Conservation (phyloP, 169 alveolate genomes). For the Amoebophrya sp. region DNA sequence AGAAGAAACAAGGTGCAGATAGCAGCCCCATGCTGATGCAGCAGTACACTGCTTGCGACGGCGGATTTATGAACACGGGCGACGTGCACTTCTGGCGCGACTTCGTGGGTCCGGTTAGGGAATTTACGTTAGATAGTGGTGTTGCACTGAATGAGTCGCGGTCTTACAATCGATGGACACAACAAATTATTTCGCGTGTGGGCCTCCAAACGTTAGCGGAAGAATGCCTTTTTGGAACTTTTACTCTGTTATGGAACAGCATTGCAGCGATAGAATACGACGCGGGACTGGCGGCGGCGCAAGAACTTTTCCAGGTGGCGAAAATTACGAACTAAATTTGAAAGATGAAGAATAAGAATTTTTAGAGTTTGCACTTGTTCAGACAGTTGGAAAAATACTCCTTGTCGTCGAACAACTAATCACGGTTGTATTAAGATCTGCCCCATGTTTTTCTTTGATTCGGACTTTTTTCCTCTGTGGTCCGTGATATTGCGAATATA, state of each 20-base stretch:
- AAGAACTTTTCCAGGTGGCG: background rate
- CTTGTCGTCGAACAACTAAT: too few species aligned
- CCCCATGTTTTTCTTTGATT: too few species aligned
- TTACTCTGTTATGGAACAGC: background rate
- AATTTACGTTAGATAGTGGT: background rate
- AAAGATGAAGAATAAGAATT: background rate
- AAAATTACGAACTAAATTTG: background rate
- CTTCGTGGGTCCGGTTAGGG: background rate
- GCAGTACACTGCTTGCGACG: constrained; percentile 12
- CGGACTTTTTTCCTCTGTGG: too few species aligned
- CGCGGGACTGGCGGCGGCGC: background rate
- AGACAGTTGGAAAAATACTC: too few species aligned
- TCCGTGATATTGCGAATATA: too few species aligned
- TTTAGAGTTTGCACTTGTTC: too few species aligned
- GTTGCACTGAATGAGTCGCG: background rate
- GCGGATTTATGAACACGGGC: background rate
- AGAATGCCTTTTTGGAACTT: background rate
- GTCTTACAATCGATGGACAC: background rate
- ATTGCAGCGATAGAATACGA: background rate
- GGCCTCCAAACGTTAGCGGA: background rate
- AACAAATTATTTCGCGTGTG: background rate
- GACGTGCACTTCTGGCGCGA: constrained; percentile 4
- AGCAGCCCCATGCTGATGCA: background rate
- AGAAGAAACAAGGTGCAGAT: background rate
- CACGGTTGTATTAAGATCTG: too few species aligned